These are phyloP conservation scores for Brassica juncea DNA, from an alignment of 345 rosid genomes.

Conservation along the genomic window DNA sequence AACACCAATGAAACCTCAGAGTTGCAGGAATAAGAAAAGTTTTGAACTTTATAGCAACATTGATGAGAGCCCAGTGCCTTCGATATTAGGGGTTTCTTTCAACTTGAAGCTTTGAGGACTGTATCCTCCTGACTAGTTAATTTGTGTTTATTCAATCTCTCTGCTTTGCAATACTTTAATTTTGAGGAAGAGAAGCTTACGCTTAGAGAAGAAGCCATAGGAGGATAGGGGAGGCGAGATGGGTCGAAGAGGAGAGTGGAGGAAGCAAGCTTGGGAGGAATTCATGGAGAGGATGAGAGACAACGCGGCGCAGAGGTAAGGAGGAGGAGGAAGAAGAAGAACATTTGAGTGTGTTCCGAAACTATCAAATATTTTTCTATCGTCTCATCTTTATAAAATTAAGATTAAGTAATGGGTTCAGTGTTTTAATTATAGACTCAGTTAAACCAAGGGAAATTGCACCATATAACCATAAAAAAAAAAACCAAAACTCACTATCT, in stretches of 20 bases:
- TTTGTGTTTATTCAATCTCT: neutral
- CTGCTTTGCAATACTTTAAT: neutral
- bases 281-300: slow-evolving; percentile 34
- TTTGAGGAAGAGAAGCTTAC: slow-evolving; percentile 21
- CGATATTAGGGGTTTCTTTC: slow-evolving; percentile 2
- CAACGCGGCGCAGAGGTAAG: slow-evolving; percentile 30
- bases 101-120: slow-evolving; percentile 2
- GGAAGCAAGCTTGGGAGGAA: slow-evolving; percentile 35
- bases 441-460: too few relatives aligned
- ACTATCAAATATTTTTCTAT: neutral
- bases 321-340: slow-evolving; percentile 27
- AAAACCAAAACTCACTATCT: too few relatives aligned
- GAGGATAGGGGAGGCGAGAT: slow-evolving; percentile 20
- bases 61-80: neutral
- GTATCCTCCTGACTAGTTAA: neutral
- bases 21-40: slow-evolving; percentile 13
- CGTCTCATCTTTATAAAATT: neutral
- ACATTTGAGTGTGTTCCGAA: neutral
- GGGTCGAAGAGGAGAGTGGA: slow-evolving; percentile 20
- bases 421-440: too few relatives aligned
- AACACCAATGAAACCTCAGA: slow-evolving; percentile 13
- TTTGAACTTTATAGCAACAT: slow-evolving; percentile 12
- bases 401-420: neutral
- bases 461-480: too few relatives aligned
- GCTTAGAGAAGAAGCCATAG: slow-evolving; percentile 1